Conservation (phyloP, 352 stramenopile genomes). For the Hyaloperonospora brassicae region DNA sequence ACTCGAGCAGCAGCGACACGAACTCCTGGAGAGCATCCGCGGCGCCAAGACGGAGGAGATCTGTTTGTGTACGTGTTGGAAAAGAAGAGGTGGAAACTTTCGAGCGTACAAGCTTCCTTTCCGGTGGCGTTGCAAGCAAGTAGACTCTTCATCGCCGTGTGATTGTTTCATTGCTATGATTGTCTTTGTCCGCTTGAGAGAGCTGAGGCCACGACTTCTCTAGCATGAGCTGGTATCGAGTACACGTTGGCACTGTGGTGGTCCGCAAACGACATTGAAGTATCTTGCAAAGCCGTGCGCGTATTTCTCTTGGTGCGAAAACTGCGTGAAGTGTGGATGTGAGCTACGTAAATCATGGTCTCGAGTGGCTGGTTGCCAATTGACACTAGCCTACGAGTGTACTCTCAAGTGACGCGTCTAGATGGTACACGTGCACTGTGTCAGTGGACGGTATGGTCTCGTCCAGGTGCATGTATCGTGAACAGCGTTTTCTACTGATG, state of each 20-base stretch:
- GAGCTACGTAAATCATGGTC: conserved; percentile 29
- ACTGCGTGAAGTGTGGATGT: conserved; percentile 40
- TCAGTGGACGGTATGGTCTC: conserved; percentile 62
- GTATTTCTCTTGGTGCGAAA: conserved; percentile 55
- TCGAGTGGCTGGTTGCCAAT: conserved; percentile 37
- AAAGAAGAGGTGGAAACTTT: too few species aligned
- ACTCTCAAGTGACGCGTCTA: conserved; percentile 27
- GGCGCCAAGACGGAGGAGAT: conserved; percentile 70
- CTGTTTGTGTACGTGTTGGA: conserved; percentile 77
- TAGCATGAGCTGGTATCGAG: conserved; percentile 22
- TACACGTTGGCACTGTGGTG: conserved; percentile 39
- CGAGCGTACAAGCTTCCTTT: too few species aligned
- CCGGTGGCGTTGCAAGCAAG: too few species aligned
- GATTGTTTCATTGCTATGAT: too few species aligned
- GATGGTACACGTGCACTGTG: conserved; percentile 16
- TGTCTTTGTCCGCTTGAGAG: too few species aligned
- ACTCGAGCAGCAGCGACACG: too few species aligned
- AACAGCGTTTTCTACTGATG: conserved; percentile 63
- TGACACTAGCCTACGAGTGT: conserved; percentile 49
- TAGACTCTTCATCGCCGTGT: too few species aligned
- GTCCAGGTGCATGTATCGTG: conserved; percentile 65
- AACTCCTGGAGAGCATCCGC: conserved; percentile 81
- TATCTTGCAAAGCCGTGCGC: too few species aligned
- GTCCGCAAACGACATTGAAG: conserved; percentile 61
- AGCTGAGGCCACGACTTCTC: too few species aligned